Evolutionary conservation across 768 basidiomycete genomes (phyloP), one percentile per base, ranked within the genome.

Genomic region (Lactarius trivialis): DNA sequence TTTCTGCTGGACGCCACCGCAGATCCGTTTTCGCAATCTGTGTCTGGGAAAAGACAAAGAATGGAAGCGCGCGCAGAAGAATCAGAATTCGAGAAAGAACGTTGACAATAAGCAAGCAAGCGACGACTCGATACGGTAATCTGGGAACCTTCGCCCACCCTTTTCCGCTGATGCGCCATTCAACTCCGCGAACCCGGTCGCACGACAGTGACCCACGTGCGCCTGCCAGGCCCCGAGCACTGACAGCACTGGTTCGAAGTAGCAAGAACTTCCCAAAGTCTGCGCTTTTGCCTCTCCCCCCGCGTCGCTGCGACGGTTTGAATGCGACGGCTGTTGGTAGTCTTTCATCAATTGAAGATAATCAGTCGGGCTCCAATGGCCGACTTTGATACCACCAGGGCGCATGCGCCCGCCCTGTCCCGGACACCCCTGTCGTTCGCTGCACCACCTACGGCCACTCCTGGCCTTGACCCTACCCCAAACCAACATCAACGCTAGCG

Each of bases 261-360:
- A 30, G 6, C 30, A 30, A 6, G 6, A 39, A 41, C 39, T 41
- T 19, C 15, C 39, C n/a, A n/a, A n/a, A 9, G 19, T n/a, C 1
- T 3, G 39, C 9, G 19, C 19, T 3, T n/a, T 41, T 41, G 39
- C 39, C 17, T 19, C 39, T 6, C 37, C 36, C 5, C 15, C 6
- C 19, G 8, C 39, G 19, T 17, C 19, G 39, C 39, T 19, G 39
- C 39, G 39, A 41, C 3, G 39, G 19, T 3, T 39, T 4, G 17
- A 9, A 41, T 41, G 39, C 19, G 19, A n/a, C 19, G 39, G 17
- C 8, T 19, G 39, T 9, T 19, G 39, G 39, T n/a, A 4, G 7
- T 0, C 2, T n/a, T n/a, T 4, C 19, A 19, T n/a, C 19, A n/a
- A 2, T 8, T 9, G 19, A n/a, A 1, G 39, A 5, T 0, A 9